These are phyloP conservation scores for Clonostachys chloroleuca DNA, from an alignment of 2,329 filamentous ascomycete species.

Conservation along the genomic window DNA sequence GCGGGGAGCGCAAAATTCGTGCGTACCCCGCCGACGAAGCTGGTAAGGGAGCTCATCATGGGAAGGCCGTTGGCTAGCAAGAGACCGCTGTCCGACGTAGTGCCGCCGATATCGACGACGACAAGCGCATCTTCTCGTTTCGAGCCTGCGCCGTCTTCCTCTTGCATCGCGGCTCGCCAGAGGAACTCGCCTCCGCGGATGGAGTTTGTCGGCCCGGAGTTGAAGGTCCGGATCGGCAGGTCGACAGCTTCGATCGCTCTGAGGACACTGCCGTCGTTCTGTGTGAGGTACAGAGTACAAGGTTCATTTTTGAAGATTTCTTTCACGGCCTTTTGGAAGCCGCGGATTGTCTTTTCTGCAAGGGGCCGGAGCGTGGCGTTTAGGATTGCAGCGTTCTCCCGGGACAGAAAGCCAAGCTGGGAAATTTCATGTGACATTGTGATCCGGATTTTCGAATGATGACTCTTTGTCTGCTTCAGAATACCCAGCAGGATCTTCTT, in stretches of 20 bases:
- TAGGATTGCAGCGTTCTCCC: too few species aligned
- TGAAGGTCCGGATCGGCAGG: constrained; percentile 12
- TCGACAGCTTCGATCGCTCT: constrained; percentile 9
- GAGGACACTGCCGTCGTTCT: too few species aligned
- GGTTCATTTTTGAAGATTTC: too few species aligned
- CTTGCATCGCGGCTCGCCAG: not conserved
- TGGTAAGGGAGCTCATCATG: constrained; percentile 57
- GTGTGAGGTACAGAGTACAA: too few species aligned
- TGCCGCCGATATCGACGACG: constrained; percentile 65
- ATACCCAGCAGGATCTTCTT: too few species aligned
- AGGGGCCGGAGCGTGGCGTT: too few species aligned
- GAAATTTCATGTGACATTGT: too few species aligned
- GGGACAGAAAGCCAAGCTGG: too few species aligned
- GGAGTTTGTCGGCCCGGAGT: constrained; percentile 15
- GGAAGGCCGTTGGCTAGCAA: constrained; percentile 59
- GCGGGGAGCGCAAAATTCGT: constrained; percentile 57
- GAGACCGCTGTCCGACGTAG: constrained; percentile 60
- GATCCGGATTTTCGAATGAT: too few species aligned
- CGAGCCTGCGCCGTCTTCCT: not conserved
- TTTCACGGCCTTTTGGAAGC: too few species aligned
- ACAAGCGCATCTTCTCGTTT: constrained; percentile 23
- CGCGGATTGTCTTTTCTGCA: too few species aligned
- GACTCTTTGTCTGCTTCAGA: too few species aligned
- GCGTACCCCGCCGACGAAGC: constrained; percentile 56
- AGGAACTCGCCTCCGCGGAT: constrained; percentile 13